Percentiles rank a stretch among this genome's conserved stretches.
These are phyloP conservation scores for Xylaria arbuscula DNA, from an alignment of 2,329 filamentous ascomycete species.

Conservation along the genomic window DNA sequence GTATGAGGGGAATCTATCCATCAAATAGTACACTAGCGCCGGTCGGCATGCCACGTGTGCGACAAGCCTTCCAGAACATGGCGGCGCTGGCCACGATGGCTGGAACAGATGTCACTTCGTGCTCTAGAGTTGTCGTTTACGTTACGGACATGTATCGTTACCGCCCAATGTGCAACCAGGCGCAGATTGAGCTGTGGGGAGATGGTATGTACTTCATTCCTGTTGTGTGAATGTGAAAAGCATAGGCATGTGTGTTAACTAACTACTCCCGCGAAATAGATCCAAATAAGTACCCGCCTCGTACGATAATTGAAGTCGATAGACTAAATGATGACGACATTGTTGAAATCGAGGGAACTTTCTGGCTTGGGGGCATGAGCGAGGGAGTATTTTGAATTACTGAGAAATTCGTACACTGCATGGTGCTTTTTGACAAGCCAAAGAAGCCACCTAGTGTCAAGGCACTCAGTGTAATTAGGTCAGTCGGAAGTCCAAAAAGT, in stretches of 20 bases:
- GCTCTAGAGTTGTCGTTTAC: slow-evolving; percentile 47
- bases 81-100: slow-evolving; percentile 46
- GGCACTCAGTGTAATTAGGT: too few relatives aligned
- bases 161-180: slow-evolving; percentile 49
- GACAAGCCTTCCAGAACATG: slow-evolving; percentile 51
- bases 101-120: slow-evolving; percentile 43
- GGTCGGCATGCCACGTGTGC: slow-evolving; percentile 46
- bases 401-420: too few relatives aligned
- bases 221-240: too few relatives aligned
- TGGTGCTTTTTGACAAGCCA: too few relatives aligned
- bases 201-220: slow-evolving; percentile 11
- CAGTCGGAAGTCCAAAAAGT: too few relatives aligned
- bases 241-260: not conserved
- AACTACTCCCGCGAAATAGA: slow-evolving; percentile 20
- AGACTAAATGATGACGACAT: slow-evolving; percentile 51
- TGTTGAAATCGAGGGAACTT: slow-evolving; percentile 50
- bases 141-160: slow-evolving; percentile 52
- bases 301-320: slow-evolving; percentile 46
- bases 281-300: slow-evolving; percentile 44
- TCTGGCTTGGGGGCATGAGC: slow-evolving; percentile 29
- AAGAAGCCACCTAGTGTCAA: too few relatives aligned
- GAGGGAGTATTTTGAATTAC: not conserved
- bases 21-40: slow-evolving; percentile 49
- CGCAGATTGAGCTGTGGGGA: slow-evolving; percentile 50
- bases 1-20: slow-evolving; percentile 50